Evolutionary conservation across 73 alveolate genomes (phyloP).

Genomic region (Paramecium caudatum): DNA sequence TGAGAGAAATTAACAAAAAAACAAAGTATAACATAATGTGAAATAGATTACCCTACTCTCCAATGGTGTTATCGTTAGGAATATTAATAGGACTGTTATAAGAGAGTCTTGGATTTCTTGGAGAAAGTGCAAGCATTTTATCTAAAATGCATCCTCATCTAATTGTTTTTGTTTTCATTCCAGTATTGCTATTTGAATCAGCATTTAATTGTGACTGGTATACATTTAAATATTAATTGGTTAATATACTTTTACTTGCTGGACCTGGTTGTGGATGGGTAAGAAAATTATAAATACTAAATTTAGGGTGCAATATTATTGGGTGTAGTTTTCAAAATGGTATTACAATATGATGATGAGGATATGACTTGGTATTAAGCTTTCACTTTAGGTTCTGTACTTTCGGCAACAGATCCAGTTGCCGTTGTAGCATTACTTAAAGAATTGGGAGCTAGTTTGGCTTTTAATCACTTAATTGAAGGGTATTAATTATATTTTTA

Average conservation of each 20-base stretch:
- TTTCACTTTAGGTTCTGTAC: slow-evolving; percentile 80
- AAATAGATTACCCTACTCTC: slow-evolving; percentile 77
- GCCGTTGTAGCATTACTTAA: slow-evolving; percentile 85
- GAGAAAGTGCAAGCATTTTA: slow-evolving; percentile 67
- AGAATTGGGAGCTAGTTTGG: slow-evolving; percentile 81
- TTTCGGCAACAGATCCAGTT: slow-evolving; percentile 86
- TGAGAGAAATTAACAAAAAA: slow-evolving; percentile 47
- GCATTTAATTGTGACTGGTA: slow-evolving; percentile 80
- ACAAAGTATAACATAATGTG: slow-evolving; percentile 22
- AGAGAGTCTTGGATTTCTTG: slow-evolving; percentile 52
- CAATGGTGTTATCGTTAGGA: slow-evolving; percentile 75
- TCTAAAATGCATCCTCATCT: slow-evolving; percentile 75
- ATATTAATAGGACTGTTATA: slow-evolving; percentile 72
- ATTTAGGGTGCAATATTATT: slow-evolving; percentile 74
- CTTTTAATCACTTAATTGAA: slow-evolving; percentile 78
- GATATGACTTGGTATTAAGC: slow-evolving; percentile 80
- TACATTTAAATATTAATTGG: slow-evolving; percentile 70
- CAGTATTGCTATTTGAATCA: slow-evolving; percentile 77
- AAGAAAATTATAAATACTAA: not conserved
- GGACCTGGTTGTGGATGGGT: slow-evolving; percentile 77
- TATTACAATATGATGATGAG: slow-evolving; percentile 77
- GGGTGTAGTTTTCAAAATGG: slow-evolving; percentile 75
- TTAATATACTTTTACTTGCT: slow-evolving; percentile 71
- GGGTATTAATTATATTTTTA: slow-evolving; percentile 54
- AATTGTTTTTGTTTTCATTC: slow-evolving; percentile 73